Conservation (phyloP, 1,139 yeast species). For the Lizanozyma gosingica region DNA sequence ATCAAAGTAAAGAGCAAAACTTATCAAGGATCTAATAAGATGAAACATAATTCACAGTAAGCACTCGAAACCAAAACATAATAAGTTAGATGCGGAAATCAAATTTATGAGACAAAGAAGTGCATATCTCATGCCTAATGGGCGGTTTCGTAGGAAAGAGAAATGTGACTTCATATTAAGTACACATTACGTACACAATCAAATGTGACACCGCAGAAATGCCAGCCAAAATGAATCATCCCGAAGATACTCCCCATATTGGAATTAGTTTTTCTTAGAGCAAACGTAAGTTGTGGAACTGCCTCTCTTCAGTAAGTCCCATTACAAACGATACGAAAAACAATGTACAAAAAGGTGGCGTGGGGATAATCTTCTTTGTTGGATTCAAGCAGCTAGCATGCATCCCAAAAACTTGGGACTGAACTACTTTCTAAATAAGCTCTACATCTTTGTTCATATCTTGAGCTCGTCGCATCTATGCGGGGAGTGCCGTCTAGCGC, state of each 20-base stretch:
- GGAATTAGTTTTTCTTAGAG: no score
- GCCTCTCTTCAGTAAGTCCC: no score
- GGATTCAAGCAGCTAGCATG: background rate
- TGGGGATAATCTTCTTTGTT: background rate
- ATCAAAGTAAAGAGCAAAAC: background rate
- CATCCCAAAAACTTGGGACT: no score
- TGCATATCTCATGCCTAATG: background rate
- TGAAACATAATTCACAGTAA: background rate
- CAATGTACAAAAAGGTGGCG: background rate
- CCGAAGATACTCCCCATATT: background rate
- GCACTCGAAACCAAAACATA: background rate
- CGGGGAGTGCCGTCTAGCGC: no score
- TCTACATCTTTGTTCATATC: no score
- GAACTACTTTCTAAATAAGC: no score
- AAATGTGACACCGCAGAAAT: background rate
- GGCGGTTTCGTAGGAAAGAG: background rate
- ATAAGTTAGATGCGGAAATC: background rate
- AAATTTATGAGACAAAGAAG: background rate
- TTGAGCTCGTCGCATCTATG: no score
- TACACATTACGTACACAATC: background rate
- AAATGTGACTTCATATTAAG: no score
- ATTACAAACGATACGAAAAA: no score
- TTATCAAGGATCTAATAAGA: background rate
- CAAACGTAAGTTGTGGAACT: background rate
- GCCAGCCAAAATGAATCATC: background rate